phyloP scores from a whole-genome alignment of 2,329 filamentous ascomycete species.

The Aureobasidium melanogenum region DNA sequence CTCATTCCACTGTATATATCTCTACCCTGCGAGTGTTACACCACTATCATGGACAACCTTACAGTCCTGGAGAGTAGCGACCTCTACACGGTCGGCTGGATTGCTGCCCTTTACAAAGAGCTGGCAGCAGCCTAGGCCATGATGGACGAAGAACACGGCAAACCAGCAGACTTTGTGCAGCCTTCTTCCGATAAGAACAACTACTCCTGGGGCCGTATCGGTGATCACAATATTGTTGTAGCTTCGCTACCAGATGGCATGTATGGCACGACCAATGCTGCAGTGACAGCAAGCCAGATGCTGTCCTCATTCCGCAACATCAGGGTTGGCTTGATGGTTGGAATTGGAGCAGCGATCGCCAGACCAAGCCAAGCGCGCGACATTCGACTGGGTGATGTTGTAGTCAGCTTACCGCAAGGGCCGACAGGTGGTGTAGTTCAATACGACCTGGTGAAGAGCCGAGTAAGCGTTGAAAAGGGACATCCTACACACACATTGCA shows the following conservation, averaged over 20 bases:
- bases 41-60: background rate
- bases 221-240: conserved; percentile 16
- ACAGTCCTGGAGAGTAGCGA: background rate
- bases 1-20: background rate
- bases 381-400: conserved; percentile 23
- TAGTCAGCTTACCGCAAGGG: conserved; percentile 18
- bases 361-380: conserved; percentile 8
- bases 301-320: conserved; percentile 3
- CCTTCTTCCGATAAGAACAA: conserved; percentile 13
- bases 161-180: background rate
- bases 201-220: conserved; percentile 14
- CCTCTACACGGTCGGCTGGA: conserved; percentile 17
- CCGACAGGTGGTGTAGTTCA: conserved; percentile 20
- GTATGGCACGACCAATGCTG: conserved; percentile 13
- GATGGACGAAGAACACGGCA: conserved; percentile 16
- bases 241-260: conserved; percentile 12
- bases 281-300: conserved; percentile 14
- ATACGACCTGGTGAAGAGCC: conserved; percentile 17
- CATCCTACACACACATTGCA: background rate
- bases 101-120: conserved; percentile 16
- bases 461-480: background rate
- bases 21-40: too few species aligned
- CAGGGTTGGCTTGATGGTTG: conserved; percentile 18
- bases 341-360: conserved; percentile 19
- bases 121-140: conserved; percentile 13